Conservation (phyloP, 2,329 filamentous ascomycete species). For the Cladosporium sp. region DNA sequence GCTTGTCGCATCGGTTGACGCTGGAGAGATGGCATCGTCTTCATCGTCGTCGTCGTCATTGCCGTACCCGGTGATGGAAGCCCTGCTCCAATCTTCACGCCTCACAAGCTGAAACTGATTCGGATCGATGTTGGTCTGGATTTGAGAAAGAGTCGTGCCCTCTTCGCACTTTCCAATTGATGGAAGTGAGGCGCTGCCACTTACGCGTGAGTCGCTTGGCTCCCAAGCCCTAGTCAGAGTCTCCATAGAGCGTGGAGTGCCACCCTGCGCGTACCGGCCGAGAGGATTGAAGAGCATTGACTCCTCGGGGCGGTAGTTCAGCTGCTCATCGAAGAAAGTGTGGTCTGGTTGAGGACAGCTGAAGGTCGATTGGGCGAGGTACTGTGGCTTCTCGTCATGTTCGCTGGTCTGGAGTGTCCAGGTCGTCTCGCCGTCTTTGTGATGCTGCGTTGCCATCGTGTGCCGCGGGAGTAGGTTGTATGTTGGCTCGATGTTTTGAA, state of each 20-base stretch:
- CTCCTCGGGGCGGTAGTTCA: conserved; percentile 6
- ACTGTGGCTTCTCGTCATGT: not conserved
- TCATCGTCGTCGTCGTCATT: not conserved
- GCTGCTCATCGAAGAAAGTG: conserved; percentile 3
- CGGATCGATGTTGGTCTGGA: conserved; percentile 4
- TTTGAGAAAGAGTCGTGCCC: not conserved
- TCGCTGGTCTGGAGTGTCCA: not conserved
- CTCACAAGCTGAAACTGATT: not conserved
- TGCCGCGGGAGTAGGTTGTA: not conserved
- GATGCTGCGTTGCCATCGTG: not conserved
- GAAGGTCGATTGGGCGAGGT: not conserved
- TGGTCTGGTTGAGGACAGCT: not conserved
- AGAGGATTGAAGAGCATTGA: not conserved
- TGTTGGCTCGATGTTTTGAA: not conserved
- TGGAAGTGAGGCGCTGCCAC: not conserved
- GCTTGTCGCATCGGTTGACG: not conserved
- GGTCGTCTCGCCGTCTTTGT: not conserved
- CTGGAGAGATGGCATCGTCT: conserved; percentile 2
- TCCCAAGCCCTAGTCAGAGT: not conserved
- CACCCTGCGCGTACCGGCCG: not conserved
- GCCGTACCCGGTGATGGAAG: not conserved
- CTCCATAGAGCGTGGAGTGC: not conserved
- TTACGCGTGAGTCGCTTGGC: not conserved
- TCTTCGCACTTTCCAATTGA: not conserved
- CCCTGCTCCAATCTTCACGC: conserved; percentile 1